These are phyloP conservation scores for Plasmopara muralis DNA, from an alignment of 352 stramenopile genomes.

Conservation along the genomic window DNA sequence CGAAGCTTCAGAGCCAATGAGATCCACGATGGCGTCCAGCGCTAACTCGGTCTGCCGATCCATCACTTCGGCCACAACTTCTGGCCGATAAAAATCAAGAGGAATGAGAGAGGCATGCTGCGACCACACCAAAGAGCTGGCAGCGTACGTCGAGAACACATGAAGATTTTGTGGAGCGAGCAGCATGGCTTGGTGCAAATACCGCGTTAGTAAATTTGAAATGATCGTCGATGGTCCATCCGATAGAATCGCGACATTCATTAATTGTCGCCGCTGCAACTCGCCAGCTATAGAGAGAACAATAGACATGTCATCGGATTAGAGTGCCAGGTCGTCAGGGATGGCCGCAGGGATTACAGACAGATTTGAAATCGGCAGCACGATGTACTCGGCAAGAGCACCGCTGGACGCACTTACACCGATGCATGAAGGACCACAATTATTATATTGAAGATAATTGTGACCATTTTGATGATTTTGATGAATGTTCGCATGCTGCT, in stretches of 20 bases:
- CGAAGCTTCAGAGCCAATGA: constrained; percentile 41
- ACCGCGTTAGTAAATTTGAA: constrained; percentile 24
- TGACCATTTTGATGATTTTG: constrained; percentile 1
- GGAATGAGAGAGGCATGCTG: constrained; percentile 24
- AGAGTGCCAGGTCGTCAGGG: constrained; percentile 37
- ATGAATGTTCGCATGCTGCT: constrained; percentile 5
- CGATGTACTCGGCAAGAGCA: constrained; percentile 36
- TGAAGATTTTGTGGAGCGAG: constrained; percentile 21
- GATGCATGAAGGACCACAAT: constrained; percentile 13
- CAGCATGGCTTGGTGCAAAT: constrained; percentile 22
- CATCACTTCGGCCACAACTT: constrained; percentile 13
- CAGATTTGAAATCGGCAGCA: constrained; percentile 32
- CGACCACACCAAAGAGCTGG: constrained; percentile 8
- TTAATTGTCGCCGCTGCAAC: constrained; percentile 17
- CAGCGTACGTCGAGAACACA: constrained; percentile 22
- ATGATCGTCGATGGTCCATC: constrained; percentile 20
- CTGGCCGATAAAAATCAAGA: constrained; percentile 33
- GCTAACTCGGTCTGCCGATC: constrained; percentile 22
- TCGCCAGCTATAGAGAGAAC: constrained; percentile 30
- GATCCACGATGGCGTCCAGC: constrained; percentile 43
- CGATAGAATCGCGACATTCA: constrained; percentile 25
- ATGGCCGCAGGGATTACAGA: constrained; percentile 21
- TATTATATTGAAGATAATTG: not conserved
- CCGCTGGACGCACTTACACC: constrained; percentile 29
- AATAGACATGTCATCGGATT: constrained; percentile 34